phyloP scores from a whole-genome alignment of 2,329 filamentous ascomycete species.

The Aspergillus sp. region DNA sequence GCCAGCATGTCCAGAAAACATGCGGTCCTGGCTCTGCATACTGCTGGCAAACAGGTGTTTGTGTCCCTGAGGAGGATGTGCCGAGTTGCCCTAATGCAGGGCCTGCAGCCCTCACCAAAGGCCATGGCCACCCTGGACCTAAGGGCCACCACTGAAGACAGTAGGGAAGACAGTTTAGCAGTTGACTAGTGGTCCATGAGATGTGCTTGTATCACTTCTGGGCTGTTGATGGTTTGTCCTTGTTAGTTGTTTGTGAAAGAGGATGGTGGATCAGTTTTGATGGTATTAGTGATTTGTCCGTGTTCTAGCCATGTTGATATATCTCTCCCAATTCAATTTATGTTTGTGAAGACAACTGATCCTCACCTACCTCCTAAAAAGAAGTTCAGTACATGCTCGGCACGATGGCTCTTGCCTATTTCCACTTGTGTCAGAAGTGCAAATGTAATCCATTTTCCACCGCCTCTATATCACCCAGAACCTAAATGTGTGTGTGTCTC shows the following conservation, averaged over 20 bases:
- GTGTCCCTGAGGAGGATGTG: conserved; percentile 4
- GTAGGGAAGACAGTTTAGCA: background rate
- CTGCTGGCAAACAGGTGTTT: conserved; percentile 3
- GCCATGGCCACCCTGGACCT: background rate
- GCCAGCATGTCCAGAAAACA: conserved; percentile 5
- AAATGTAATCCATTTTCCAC: too few relatives aligned
- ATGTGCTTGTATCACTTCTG: too few relatives aligned
- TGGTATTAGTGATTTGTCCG: background rate
- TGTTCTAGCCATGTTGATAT: too few relatives aligned
- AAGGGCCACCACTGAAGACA: background rate
- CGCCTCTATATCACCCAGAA: too few relatives aligned
- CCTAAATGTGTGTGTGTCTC: too few relatives aligned
- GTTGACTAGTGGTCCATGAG: too few relatives aligned
- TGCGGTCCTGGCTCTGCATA: conserved; percentile 8
- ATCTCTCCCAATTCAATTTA: too few relatives aligned
- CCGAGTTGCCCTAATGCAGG: conserved; percentile 2
- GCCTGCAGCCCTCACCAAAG: background rate
- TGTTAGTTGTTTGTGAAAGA: background rate
- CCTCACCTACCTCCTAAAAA: too few relatives aligned
- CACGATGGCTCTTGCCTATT: too few relatives aligned
- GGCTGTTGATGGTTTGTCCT: background rate
- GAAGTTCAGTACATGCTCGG: too few relatives aligned
- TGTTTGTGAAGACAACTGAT: too few relatives aligned
- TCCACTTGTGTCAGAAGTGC: too few relatives aligned
- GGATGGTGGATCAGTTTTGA: background rate